Base-by-base conservation (phyloP, 2,329 filamentous ascomycete species). In the Pseudodiploospora longispora region DNA sequence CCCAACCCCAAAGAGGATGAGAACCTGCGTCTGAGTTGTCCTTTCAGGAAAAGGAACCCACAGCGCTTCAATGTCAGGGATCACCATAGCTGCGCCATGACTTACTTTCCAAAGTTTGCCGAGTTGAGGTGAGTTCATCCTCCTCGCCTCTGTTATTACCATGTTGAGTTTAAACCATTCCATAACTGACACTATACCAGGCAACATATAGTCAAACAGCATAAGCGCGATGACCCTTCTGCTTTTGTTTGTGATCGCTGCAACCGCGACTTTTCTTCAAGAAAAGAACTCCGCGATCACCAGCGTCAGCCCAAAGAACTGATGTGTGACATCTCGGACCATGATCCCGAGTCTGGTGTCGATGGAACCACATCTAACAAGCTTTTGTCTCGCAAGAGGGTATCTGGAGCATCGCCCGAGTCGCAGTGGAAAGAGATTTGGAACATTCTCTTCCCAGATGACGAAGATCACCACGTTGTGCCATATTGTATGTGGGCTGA, bases 31-130 rank as follows among this genome's bases (percentile, higher is more conserved):
- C 50, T 68, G 4, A 68, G 67, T 41, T 72, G 69, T 44, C 69
- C 69, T 1, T 72, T 65, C 35, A 58, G 69, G 30, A 69, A 69
- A 51, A 59, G 68, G 9, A 71, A 72, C 36, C 67, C 69, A 1
- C 57, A 59, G 31, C 62, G 67, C 1, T 72, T 71, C 51, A 71
- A 72, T 32, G 64, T 72, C 36, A 59, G 69, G 4, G 68, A 71
- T 36, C 64, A 71, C 33, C 64, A 70, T 41, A 60, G 59, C 19
- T 72, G 69, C 47, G 67, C 68, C 10, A 67, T 66, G 59, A 67
- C 62, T 0, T 66, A 66, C 30, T 70, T 70, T 33, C 59, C 59
- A 6, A 68, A 68, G 5, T 64, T 70, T 40, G 57, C 63, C 3
- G 66, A 68, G 40, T 46, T 72, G 2, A 62, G 61, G 66, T 68